Evolutionary conservation across 192 early-diverging fungal genomes (phyloP), one percentile per base, ranked within the genome.

Genomic region (Backusella psychrophila): DNA sequence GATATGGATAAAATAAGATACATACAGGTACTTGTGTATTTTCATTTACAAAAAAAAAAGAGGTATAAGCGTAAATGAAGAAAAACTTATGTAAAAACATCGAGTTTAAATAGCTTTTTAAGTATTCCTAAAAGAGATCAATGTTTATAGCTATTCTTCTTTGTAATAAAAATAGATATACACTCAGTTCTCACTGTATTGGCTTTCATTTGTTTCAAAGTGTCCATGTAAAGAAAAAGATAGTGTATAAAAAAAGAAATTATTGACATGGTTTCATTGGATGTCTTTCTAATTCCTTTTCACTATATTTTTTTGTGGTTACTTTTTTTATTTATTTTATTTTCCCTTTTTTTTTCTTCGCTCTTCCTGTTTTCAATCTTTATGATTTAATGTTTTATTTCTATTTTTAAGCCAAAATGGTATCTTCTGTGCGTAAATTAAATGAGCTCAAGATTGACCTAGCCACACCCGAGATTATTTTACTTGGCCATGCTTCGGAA

Each of bases 401-500:
- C 14, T 44, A 44, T 44, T 44, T 17, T 26, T 56, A 56, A 56
- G 6, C 21, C 53, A 9, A 56, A 56, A 53, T 56, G 53, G 53
- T 56, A 56, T 56, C 53, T 6, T n/a, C 53, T 56, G 53, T 56
- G 8, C 53, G 53, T 69, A 69, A 69, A 38, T 12, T n/a, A 53
- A 49, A 66, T 38, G 67, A 76, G 8, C 65, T 76, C 14, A 76
- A 81, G 34, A 79, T 81, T 15, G 17, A 69, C 5, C 15, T 81
- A 23, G 73, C 74, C 19, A 11, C 75, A n/a, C 67, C 72, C n/a
- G 59, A 67, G 4, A 33, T 81, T 3, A 74, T 67, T 39, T 35
- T 85, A 63, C 11, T 63, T n/a, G 68, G 68, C n/a, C 68, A 69
- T 69, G 68, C 68, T 69, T 63, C 56, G 9, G 85, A 88, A 79